Base-by-base conservation (phyloP, 2,329 filamentous ascomycete genomes). In the Colletotrichum sp. region DNA sequence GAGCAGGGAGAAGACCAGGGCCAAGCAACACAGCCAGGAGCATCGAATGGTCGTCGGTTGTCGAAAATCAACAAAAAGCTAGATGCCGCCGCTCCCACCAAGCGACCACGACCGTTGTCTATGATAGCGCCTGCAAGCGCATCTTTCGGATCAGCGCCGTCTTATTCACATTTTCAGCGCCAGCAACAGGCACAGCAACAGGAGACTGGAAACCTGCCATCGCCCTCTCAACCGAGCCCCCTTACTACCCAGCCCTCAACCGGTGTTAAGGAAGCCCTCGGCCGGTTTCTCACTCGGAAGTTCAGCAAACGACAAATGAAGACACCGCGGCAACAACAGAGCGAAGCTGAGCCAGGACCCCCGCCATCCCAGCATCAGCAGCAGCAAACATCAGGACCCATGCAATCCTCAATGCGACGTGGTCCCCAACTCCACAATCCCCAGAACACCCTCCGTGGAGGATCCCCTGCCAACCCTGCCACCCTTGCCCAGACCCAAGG, bases 341-440 rank as follows among this genome's bases (percentile, higher is more conserved):
- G 36, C 12, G 70, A 30, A 18, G 43, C 56, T 36, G 70, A 76
- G 28, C 64, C 43, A 24, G 64, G 43, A 30, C 64, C 73, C 48
- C 70, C 65, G 64, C 56, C 70, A 7, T 68, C 70, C 34, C 64
- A 34, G 38, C 60, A 43, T 65, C 68, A 71, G 16, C 64, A 68
- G 21, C 36, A 69, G 58, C 34, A 56, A 66, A 32, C 28, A 30
- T 55, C 55, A 21, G 21, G 70, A 68, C 70, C 70, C 70, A 73
- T 76, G 64, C 73, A 76, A 32, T 28, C 70, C 34, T 24, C 70
- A 48, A 76, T 76, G 70, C 73, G 70, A 68, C 70, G 36, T 73
- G 26, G 73, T 36, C 73, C 52, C 58, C 70, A 73, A 32, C 73
- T 69, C 73, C 73, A 76, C 73, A 76, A 76, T 76, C 73, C 73